Conservation (phyloP, 176 grass and related monocot species). For the Leersia perrieri region DNA sequence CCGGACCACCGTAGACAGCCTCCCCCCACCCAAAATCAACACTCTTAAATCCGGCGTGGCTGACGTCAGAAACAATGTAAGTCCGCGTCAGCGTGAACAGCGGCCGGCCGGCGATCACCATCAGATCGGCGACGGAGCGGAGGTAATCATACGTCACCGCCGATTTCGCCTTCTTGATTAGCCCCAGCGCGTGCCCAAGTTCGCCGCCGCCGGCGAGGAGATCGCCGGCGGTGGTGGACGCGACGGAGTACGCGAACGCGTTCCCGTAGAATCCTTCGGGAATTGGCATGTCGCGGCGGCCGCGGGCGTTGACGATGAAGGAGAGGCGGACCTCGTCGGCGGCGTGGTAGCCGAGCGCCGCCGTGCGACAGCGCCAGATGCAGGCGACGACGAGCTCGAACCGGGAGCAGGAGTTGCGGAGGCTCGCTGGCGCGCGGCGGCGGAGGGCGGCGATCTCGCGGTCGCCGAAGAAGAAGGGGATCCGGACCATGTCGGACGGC, state of each 20-base stretch:
- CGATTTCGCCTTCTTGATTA: conserved; percentile 65
- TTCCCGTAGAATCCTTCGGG: conserved; percentile 75
- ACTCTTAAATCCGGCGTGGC: conserved; percentile 48
- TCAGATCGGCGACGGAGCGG: conserved; percentile 61
- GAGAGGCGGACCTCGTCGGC: conserved; percentile 57
- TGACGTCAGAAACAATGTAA: conserved; percentile 77
- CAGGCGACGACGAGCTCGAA: conserved; percentile 69
- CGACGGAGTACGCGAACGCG: conserved; percentile 63
- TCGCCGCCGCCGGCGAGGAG: conserved; percentile 28
- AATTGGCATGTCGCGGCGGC: conserved; percentile 32
- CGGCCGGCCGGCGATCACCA: conserved; percentile 43
- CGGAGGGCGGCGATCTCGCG: conserved; percentile 49
- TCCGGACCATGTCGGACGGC: background rate
- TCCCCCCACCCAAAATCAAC: conserved; percentile 81
- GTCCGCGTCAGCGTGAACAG: conserved; percentile 34
- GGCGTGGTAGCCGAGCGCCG: conserved; percentile 41
- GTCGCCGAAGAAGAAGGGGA: conserved; percentile 44
- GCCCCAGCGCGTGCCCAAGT: conserved; percentile 52
- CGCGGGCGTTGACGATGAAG: conserved; percentile 67
- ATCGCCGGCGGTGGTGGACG: conserved; percentile 42
- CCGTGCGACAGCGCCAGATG: conserved; percentile 64
- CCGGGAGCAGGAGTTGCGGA: conserved; percentile 24
- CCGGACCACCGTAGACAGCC: conserved; percentile 54
- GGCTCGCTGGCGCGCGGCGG: conserved; percentile 30
- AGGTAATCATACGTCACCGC: conserved; percentile 60